These are phyloP conservation scores for Calycina herbarum DNA, from an alignment of 2,329 filamentous ascomycete species.

Conservation along the genomic window DNA sequence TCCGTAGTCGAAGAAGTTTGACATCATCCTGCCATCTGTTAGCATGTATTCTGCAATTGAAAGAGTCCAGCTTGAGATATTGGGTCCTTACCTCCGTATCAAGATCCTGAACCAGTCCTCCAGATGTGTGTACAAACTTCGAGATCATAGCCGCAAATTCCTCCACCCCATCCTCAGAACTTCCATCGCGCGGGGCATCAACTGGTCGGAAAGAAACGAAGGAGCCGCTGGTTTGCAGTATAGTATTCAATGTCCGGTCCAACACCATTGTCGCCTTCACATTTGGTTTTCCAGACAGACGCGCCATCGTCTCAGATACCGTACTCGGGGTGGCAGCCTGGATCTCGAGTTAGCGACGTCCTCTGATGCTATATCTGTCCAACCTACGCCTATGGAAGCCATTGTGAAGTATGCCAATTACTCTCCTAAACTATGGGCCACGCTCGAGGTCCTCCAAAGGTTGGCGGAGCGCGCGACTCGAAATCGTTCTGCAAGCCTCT, in stretches of 20 bases:
- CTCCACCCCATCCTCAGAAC: slow-evolving; percentile 47
- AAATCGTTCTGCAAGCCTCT: no score
- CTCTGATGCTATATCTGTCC: neutral
- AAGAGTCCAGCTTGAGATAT: neutral
- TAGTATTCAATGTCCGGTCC: slow-evolving; percentile 68
- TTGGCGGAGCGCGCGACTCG: no score
- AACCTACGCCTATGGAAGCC: neutral
- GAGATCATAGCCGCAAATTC: slow-evolving; percentile 76
- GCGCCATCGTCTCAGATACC: slow-evolving; percentile 31
- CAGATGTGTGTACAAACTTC: slow-evolving; percentile 70
- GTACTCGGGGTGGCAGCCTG: neutral
- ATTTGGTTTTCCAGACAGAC: slow-evolving; percentile 72
- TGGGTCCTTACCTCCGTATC: slow-evolving; percentile 61
- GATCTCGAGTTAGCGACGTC: neutral
- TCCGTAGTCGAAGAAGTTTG: slow-evolving; percentile 72
- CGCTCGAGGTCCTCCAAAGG: no score
- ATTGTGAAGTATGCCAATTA: neutral
- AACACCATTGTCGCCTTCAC: slow-evolving; percentile 77
- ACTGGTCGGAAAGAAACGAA: slow-evolving; percentile 45
- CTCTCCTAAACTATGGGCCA: no score
- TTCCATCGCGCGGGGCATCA: slow-evolving; percentile 22
- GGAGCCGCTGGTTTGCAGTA: slow-evolving; percentile 72
- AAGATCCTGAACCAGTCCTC: slow-evolving; percentile 68
- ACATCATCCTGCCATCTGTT: slow-evolving; percentile 62
- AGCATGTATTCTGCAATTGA: neutral